Conservation (phyloP, 1,139 yeast genomes). For the Scheffersomyces cryptocercus region DNA sequence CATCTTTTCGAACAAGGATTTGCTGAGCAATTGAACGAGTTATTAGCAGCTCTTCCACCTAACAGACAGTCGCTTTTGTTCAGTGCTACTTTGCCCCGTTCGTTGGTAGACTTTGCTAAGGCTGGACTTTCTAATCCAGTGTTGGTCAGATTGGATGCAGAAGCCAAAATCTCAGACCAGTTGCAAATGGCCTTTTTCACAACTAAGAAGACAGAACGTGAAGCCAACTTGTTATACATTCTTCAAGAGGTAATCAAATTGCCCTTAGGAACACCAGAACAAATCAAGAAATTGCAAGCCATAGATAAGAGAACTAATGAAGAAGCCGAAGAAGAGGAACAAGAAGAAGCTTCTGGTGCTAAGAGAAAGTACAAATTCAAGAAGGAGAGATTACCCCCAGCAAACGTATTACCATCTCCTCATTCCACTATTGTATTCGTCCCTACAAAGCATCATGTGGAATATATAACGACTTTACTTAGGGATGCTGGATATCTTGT, state of each 20-base stretch:
- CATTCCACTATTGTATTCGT: conserved; percentile 90
- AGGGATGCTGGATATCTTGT: conserved; percentile 81
- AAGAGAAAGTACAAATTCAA: conserved; percentile 42
- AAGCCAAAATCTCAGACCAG: conserved; percentile 83
- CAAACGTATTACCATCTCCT: conserved; percentile 80
- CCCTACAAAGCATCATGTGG: conserved; percentile 98
- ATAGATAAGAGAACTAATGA: conserved; percentile 47
- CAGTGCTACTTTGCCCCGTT: conserved; percentile 92
- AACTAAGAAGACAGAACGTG: conserved; percentile 82
- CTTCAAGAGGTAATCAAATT: conserved; percentile 83
- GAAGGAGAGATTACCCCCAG: conserved; percentile 68
- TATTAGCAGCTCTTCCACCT: conserved; percentile 79
- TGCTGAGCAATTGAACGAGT: conserved; percentile 89
- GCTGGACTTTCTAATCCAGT: conserved; percentile 94
- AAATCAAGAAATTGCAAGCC: conserved; percentile 52
- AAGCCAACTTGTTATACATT: conserved; percentile 75
- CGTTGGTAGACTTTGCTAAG: conserved; percentile 93
- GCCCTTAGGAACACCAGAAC: conserved; percentile 74
- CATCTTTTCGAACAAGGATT: conserved; percentile 96
- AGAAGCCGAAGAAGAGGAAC: conserved; percentile 51
- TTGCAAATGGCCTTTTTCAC: conserved; percentile 88
- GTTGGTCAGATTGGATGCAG: conserved; percentile 89
- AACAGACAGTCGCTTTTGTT: conserved; percentile 85
- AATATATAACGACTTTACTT: conserved; percentile 71
- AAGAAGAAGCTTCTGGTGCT: conserved; percentile 38